Percentiles rank a stretch among this genome's conserved stretches.
Conservation (phyloP, 1,284 basidiomycete genomes). For the Termitomyces sp. region DNA sequence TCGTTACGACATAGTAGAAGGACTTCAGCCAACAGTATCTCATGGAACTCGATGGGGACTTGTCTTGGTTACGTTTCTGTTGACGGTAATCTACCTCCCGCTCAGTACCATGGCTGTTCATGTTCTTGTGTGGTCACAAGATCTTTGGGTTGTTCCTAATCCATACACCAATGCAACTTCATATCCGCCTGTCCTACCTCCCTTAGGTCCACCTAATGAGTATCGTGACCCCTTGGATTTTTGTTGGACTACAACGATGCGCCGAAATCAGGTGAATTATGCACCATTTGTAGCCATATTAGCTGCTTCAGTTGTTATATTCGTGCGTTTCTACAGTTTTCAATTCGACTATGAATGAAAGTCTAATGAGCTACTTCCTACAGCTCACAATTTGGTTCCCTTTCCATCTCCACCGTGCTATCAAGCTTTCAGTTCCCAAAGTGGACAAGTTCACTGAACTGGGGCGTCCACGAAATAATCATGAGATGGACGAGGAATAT, state of each 20-base stretch:
- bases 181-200: conserved; percentile 41
- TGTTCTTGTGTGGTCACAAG: conserved; percentile 68
- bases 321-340: conserved; percentile 36
- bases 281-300: conserved; percentile 61
- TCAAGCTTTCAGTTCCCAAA: conserved; percentile 55
- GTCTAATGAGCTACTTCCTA: conserved; percentile 3
- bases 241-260: conserved; percentile 76
- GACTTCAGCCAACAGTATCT: conserved; percentile 42
- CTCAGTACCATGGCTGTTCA: conserved; percentile 69
- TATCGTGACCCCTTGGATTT: conserved; percentile 67
- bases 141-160: conserved; percentile 69
- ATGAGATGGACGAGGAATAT: conserved; percentile 71
- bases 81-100: conserved; percentile 65
- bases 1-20: conserved; percentile 48
- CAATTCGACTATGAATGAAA: neutral
- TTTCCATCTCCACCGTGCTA: conserved; percentile 53
- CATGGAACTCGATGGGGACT: conserved; percentile 46
- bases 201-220: conserved; percentile 52
- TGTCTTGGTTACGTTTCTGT: conserved; percentile 54
- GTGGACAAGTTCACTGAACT: conserved; percentile 71
- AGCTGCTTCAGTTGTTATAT: conserved; percentile 47
- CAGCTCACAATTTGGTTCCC: conserved; percentile 75
- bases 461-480: conserved; percentile 51
- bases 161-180: conserved; percentile 59
- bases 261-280: conserved; percentile 66